A percentile compares a stretch with the other conserved stretches of the same genome.
Evolutionary conservation across 2,329 filamentous ascomycete genomes (phyloP).

Genomic region (Ophiobolus disseminans): DNA sequence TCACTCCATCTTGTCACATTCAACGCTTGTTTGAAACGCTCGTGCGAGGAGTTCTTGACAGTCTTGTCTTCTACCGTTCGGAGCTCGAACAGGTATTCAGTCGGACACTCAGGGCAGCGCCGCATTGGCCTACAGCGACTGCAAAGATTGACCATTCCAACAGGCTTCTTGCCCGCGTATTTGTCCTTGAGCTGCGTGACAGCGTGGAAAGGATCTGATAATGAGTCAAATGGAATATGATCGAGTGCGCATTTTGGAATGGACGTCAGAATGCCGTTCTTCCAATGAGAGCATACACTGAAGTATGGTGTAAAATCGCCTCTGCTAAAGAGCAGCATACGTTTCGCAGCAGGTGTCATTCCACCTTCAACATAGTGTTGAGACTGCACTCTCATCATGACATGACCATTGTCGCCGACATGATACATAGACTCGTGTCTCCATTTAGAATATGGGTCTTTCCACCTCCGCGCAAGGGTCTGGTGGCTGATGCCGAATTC

Average conservation of each 20-base stretch:
- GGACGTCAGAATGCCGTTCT: conserved; percentile 65
- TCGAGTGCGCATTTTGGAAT: conserved; percentile 67
- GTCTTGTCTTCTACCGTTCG: conserved; percentile 64
- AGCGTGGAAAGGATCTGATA: conserved; percentile 48
- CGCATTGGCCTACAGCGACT: conserved; percentile 65
- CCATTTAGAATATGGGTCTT: conserved; percentile 60
- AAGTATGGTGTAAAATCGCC: conserved; percentile 69
- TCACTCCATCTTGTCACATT: conserved; percentile 69
- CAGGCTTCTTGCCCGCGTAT: conserved; percentile 38
- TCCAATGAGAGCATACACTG: conserved; percentile 68
- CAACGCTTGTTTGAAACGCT: conserved; percentile 65
- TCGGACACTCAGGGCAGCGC: conserved; percentile 67
- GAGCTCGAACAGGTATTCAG: conserved; percentile 68
- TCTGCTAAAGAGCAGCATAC: conserved; percentile 65
- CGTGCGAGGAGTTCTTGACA: conserved; percentile 45
- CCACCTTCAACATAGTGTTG: conserved; percentile 58
- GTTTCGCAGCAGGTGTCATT: conserved; percentile 60
- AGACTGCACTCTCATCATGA: conserved; percentile 66
- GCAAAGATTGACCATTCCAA: conserved; percentile 61
- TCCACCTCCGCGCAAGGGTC: conserved; percentile 61
- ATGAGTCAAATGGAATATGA: conserved; percentile 60
- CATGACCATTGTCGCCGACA: conserved; percentile 60
- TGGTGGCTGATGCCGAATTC: conserved; percentile 44
- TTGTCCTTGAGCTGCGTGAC: conserved; percentile 49
- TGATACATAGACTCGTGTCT: conserved; percentile 61